phyloP scores from a whole-genome alignment of 2,329 filamentous ascomycete species.

The Talaromyces sp. region DNA sequence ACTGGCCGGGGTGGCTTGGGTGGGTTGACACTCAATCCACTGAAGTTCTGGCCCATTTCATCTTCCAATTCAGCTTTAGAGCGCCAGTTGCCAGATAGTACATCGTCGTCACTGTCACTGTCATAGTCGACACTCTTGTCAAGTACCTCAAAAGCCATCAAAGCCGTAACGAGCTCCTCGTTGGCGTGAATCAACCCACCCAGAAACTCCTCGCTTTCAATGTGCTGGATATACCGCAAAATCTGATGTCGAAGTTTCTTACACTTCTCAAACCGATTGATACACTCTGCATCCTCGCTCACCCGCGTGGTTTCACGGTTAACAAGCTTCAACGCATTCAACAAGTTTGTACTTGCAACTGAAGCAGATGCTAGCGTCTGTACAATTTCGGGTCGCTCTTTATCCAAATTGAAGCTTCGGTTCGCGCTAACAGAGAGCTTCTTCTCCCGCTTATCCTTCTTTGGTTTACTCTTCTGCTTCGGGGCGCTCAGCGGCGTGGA shows the following conservation, averaged over 20 bases:
- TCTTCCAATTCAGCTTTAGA: slow-evolving; percentile 27
- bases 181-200: slow-evolving; percentile 91
- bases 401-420: slow-evolving; percentile 78
- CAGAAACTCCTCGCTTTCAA: slow-evolving; percentile 89
- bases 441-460: slow-evolving; percentile 59
- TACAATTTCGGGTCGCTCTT: slow-evolving; percentile 84
- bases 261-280: slow-evolving; percentile 80
- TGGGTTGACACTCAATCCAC: slow-evolving; percentile 39
- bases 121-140: slow-evolving; percentile 67
- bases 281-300: slow-evolving; percentile 76
- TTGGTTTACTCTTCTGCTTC: slow-evolving; percentile 41
- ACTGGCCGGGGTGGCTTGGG: slow-evolving; percentile 53
- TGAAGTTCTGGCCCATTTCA: slow-evolving; percentile 35
- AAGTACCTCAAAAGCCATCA: slow-evolving; percentile 93
- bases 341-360: slow-evolving; percentile 86
- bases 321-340: slow-evolving; percentile 84
- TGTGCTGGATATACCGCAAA: slow-evolving; percentile 86
- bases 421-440: slow-evolving; percentile 48
- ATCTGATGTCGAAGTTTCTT: slow-evolving; percentile 83
- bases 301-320: slow-evolving; percentile 88
- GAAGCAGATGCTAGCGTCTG: slow-evolving; percentile 86
- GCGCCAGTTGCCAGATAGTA: slow-evolving; percentile 34
- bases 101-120: slow-evolving; percentile 66
- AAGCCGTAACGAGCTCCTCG: slow-evolving; percentile 87
- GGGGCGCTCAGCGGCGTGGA: slow-evolving; percentile 39